Evolutionary conservation across 2,329 filamentous ascomycete genomes (phyloP), one percentile per base, ranked within the genome.

Genomic region (Fusarium sp.): DNA sequence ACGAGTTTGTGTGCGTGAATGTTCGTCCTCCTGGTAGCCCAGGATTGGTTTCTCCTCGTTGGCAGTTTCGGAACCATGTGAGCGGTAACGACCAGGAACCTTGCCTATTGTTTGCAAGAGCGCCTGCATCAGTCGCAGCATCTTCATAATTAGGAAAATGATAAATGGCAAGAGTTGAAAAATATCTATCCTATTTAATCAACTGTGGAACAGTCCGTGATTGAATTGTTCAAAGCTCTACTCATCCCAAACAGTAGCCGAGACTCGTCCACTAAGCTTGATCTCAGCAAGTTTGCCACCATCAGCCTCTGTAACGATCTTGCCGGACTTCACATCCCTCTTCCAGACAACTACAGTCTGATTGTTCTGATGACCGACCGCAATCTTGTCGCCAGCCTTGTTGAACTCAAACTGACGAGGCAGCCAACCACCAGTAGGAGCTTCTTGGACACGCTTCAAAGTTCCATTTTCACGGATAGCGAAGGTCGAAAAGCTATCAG

Each of bases 41-140:
- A 74, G 73, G 10, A 70, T 57, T 11, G 79, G 72, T 58, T 79
- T 77, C 49, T 74, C 68, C 49, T 58, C 54, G 43, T 74, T 64
- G 39, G 74, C 73, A 8, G 73, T 73, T 14, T 68, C 54, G 60
- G 71, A 74, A 68, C 66, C 63, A 20, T 77, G 76, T 33, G 78
- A 43, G 13, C 71, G 62, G 66, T 77, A 79, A 11, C 74, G 76
- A 45, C 76, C 75, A 0, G 68, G 56, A 7, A 56, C 49, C 20
- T 62, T 46, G 50, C 65, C 60, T 31, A 75, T 58, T 28, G 77
- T 69, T 50, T 76, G 73, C 46, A 78, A 5, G 72, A 53, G 76
- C 74, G 75, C 72, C 76, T 3, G 58, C 65, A 31, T 42, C 24
- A 42, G 39, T 20, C 10, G n/a, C 39, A 42, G 39, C 24, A 9